Evolutionary conservation across 805 yeast genomes (phyloP), one percentile per base, ranked within the genome.

Genomic region (Candida nemodendra): DNA sequence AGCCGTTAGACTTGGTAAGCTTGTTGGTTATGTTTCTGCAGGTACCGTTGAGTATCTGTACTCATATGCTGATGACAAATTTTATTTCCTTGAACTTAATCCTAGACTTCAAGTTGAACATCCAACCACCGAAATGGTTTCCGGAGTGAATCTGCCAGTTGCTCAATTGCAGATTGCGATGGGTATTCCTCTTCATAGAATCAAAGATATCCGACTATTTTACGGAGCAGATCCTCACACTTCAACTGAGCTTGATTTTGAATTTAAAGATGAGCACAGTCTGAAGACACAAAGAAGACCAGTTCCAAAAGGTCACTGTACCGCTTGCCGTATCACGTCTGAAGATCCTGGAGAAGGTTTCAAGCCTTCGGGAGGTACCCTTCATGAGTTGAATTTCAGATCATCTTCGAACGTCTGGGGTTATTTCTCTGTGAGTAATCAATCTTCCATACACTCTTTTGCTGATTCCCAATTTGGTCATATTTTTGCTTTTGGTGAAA

Each of bases 331-430:
- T 73, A 93, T 93, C 64, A 93, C 99, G 24, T 87, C 96, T 11
- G 99, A 93, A 68, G 99, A 93, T 68, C 99, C 99, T 33, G 95
- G 95, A 60, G 97, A 91, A 70, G 99, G 99, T 33, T 93, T 93
- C 78, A 93, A 93, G 67, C 99, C 99, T 37, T 86, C 96, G 27
- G 95, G 96, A 59, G 99, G 99, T 71, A 79, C 89, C 38, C 75
- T 93, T 68, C 96, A 90, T 53, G 99, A 93, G 65, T 78, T 93
- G 63, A 95, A 93, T 62, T 91, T 93, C 76, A 77, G 98, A 64
- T 95, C 99, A 3, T 84, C 95, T 24, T 89, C 97, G 8, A 91
- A 93, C 54, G 99, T 95, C 34, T 93, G 99, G 99, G 99, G 99
- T 71, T 93, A 93, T 65, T 93, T 93, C 78, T 88, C 96, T 14